These are phyloP conservation scores for Dendrostoma leiphaemia DNA, from an alignment of 2,329 filamentous ascomycete species.

Conservation along the genomic window DNA sequence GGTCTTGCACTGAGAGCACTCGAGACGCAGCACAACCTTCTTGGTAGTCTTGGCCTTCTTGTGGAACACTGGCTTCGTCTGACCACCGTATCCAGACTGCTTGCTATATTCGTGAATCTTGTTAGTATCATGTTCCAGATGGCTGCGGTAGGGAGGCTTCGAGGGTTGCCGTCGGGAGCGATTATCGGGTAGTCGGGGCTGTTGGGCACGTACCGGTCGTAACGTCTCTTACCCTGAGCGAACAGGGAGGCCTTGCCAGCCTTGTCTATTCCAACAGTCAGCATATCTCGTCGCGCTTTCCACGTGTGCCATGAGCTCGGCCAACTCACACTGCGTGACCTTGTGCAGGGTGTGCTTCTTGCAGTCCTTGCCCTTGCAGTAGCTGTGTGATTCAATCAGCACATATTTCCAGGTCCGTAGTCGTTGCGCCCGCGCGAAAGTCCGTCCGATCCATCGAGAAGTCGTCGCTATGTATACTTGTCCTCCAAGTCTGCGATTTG, in stretches of 20 bases:
- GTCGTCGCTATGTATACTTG: not conserved
- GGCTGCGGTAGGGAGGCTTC: not conserved
- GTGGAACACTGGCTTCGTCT: slow-evolving; percentile 99
- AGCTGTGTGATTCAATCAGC: slow-evolving; percentile 33
- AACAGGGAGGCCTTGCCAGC: slow-evolving; percentile 46
- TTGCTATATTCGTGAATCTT: slow-evolving; percentile 12
- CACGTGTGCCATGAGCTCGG: not conserved
- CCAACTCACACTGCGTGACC: slow-evolving; percentile 65
- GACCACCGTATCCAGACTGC: slow-evolving; percentile 90
- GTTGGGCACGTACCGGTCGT: slow-evolving; percentile 62
- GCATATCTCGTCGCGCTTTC: not conserved
- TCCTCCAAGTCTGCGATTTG: not conserved
- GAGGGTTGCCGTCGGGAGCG: not conserved
- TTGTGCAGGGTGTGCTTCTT: slow-evolving; percentile 75
- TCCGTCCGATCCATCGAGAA: slow-evolving; percentile 43
- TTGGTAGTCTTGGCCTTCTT: slow-evolving; percentile 99
- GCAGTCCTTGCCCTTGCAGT: slow-evolving; percentile 85
- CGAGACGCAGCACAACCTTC: slow-evolving; percentile 98
- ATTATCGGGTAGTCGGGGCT: not conserved
- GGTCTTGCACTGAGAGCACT: slow-evolving; percentile 97
- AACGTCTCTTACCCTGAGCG: slow-evolving; percentile 96
- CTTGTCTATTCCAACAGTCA: slow-evolving; percentile 52
- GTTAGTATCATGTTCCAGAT: not conserved
- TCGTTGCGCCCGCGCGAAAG: slow-evolving; percentile 4
- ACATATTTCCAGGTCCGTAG: not conserved